These are phyloP conservation scores for Celoporthe dispersa DNA, from an alignment of 2,329 filamentous ascomycete genomes.

Conservation along the genomic window DNA sequence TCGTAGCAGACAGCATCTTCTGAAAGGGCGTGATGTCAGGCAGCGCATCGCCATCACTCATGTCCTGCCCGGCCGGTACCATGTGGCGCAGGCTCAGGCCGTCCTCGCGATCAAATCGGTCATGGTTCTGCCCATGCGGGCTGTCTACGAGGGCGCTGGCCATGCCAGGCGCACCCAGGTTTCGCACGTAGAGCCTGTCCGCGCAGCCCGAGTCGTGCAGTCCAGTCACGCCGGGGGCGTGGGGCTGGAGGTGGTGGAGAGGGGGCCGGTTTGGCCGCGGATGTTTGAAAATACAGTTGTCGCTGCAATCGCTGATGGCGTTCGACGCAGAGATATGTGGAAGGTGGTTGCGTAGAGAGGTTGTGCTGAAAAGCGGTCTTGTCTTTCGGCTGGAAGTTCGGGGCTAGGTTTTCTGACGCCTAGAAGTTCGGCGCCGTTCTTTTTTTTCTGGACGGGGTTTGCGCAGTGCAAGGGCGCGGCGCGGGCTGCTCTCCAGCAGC, in stretches of 20 bases:
- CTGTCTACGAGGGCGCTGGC: slow-evolving; percentile 27
- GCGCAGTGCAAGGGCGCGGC: slow-evolving; percentile 16
- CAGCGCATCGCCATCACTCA: slow-evolving; percentile 29
- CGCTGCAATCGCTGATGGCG: background rate
- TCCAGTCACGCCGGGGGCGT: slow-evolving; percentile 29
- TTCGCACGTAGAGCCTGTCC: slow-evolving; percentile 12
- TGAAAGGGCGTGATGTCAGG: slow-evolving; percentile 77
- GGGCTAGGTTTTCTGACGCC: slow-evolving; percentile 11
- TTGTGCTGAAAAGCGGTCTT: background rate
- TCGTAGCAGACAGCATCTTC: slow-evolving; percentile 94
- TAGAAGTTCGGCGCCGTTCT: slow-evolving; percentile 22
- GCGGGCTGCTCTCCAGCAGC: slow-evolving; percentile 6
- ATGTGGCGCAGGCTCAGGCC: slow-evolving; percentile 40
- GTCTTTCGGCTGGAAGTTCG: background rate
- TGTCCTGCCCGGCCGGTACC: slow-evolving; percentile 41
- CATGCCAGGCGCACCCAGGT: slow-evolving; percentile 21
- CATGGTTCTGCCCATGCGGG: slow-evolving; percentile 42
- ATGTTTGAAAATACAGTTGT: background rate
- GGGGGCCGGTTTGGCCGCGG: background rate
- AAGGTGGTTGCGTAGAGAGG: slow-evolving; percentile 9
- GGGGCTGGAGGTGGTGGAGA: slow-evolving; percentile 19
- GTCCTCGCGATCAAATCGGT: slow-evolving; percentile 43
- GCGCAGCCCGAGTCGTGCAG: background rate
- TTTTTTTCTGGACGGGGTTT: slow-evolving; percentile 13
- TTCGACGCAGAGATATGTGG: background rate